Evolutionary conservation across 305 asterid genomes (phyloP), one percentile per base, ranked within the genome.

Genomic region (Solanum hybrid): DNA sequence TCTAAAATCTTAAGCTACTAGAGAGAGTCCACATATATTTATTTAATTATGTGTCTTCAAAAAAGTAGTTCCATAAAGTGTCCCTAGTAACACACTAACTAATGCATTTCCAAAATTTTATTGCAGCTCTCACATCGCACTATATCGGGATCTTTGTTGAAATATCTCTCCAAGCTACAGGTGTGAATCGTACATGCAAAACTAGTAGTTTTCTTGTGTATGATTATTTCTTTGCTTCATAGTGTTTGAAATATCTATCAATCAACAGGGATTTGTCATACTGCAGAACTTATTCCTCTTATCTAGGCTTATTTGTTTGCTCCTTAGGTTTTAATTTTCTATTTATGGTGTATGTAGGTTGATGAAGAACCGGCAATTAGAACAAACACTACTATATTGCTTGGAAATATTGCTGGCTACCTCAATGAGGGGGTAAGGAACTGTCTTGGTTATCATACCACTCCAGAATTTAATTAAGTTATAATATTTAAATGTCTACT

Each of bases 301-400:
- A 10, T 38, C 66, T 27, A 26, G 89, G 38, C 45, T 89, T 87
- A 19, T 89, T n/a, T 34, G 56, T 34, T 88, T 77, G 24, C 89
- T 71, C 64, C 88, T 36, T 89, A 15, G 90, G 71, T 69, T 80
- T 87, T 73, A n/a, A 9, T 78, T 31, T 89, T 78, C 40, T 82
- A 31, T 91, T 64, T 85, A 87, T 91, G 29, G 89, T 80, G 88
- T 89, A 86, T 92, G 88, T 89, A 98, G 99, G 98, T 98, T 91
- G 99, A 98, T 90, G 99, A 98, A 92, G 99, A 98, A 92, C 97
- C 99, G 24, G 99, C 98, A 71, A 98, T 98, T 90, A 95, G 99
- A 91, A 98, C 99, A 89, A 98, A 96, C 91, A 98, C 99, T 79
- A 98, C 99, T 88, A 98, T 96, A 91, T 92, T 98, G 92, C 99